These are phyloP conservation scores for Brassica rapa DNA, from an alignment of 345 rosid species.

Conservation along the genomic window DNA sequence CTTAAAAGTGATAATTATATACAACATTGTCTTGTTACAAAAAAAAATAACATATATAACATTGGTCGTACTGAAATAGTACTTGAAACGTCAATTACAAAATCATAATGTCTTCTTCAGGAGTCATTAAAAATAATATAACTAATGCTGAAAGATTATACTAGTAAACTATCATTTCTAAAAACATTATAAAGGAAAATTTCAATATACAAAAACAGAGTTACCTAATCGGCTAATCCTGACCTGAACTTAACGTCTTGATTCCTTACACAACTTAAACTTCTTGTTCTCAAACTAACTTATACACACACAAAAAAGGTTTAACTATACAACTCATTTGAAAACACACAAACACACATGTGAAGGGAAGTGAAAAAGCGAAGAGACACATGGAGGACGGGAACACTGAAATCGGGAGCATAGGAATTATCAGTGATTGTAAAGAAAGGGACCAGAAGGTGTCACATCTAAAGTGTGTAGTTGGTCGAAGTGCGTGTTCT, in stretches of 20 bases:
- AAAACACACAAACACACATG: not conserved
- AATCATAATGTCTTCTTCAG: not conserved
- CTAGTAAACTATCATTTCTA: not conserved
- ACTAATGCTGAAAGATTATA: not conserved
- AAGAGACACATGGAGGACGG: constrained; percentile 38
- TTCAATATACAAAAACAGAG: not conserved
- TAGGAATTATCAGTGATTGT: constrained; percentile 36
- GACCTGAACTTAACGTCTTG: not conserved
- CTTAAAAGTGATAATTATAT: not conserved
- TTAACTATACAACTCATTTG: not conserved
- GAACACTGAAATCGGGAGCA: constrained; percentile 36
- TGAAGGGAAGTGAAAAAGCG: constrained; percentile 33
- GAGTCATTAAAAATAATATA: not conserved
- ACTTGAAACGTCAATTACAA: not conserved
- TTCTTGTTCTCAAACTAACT: not conserved
- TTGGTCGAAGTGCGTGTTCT: constrained; percentile 65
- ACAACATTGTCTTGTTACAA: not conserved
- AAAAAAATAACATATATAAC: too few relatives aligned
- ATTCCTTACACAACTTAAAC: not conserved
- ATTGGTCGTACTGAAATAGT: not conserved
- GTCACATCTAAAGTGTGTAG: constrained; percentile 37
- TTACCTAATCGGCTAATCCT: not conserved
- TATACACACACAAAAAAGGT: not conserved
- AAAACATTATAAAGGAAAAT: not conserved
- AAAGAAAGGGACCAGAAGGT: not conserved